A percentile compares a stretch with the other conserved stretches of the same genome.
Evolutionary conservation across 176 grass and related monocot genomes (phyloP).

Genomic region (Coix lacrymajobi): DNA sequence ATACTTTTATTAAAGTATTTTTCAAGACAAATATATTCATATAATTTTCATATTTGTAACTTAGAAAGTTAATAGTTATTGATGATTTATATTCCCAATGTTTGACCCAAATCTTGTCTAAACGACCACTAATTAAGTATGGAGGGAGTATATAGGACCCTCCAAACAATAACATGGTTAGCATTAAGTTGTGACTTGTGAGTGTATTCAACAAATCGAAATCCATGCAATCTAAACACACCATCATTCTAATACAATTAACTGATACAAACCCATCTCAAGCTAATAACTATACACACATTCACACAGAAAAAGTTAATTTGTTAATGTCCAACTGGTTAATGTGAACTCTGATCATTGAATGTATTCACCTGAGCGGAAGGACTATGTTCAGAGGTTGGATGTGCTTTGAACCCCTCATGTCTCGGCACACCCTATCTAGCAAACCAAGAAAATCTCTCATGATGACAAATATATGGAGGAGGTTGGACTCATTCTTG

Average conservation of each 20-base stretch:
- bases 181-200: background rate
- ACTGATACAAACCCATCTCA: conserved; percentile 2
- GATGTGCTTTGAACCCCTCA: conserved; percentile 36
- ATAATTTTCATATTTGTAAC: too few species aligned
- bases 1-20: too few species aligned
- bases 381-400: conserved; percentile 30
- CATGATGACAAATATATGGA: conserved; percentile 79
- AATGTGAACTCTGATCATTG: conserved; percentile 17
- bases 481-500: conserved; percentile 73
- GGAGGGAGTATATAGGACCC: background rate
- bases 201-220: conserved; percentile 12
- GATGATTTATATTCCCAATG: too few species aligned
- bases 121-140: too few species aligned
- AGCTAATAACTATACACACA: background rate
- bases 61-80: too few species aligned
- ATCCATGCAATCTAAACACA: background rate
- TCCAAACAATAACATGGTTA: background rate
- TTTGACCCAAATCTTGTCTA: too few species aligned
- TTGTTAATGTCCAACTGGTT: conserved; percentile 13
- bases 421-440: conserved; percentile 61
- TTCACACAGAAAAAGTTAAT: background rate
- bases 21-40: too few species aligned
- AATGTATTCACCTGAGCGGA: conserved; percentile 31
- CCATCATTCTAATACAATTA: background rate
- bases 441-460: conserved; percentile 81